Evolutionary conservation across 2,329 filamentous ascomycete genomes (phyloP), one percentile per base, ranked within the genome.

Genomic region (Zymoseptoria passerinii): DNA sequence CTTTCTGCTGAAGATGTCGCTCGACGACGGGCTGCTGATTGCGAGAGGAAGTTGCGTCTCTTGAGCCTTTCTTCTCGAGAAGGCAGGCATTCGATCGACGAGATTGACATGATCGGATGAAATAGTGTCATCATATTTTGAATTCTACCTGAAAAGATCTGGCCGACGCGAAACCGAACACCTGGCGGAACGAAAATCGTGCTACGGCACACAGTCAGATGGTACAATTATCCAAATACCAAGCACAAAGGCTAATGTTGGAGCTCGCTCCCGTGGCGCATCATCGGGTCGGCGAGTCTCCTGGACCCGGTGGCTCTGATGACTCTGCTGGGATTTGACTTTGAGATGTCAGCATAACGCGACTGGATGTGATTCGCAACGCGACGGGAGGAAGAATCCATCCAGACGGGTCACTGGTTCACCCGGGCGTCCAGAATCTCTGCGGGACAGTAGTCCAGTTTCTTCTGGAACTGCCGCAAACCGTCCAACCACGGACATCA

Each of bases 1-100:
- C 63, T 66, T 28, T 66, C 66, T 5, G 70, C 67, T 8, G 62
- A 65, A n/a, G 66, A 68, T 27, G 56, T 65, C 48, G 69, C 66
- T 27, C 44, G 53, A 2, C 23, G 50, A 8, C 61, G 63, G 52
- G 65, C 66, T 27, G 62, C 57, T 2, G 65, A 68, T 28, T 68
- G 66, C 60, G 66, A 68, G 59, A 62, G 65, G 50, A 67, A 66
- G 56, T n/a, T 65, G 50, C 62, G 63, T 50, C 54, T 61, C 8
- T 51, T 68, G n/a, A 62, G 65, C 55, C 68, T 68, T 52, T 56
- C 56, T n/a, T 58, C 61, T 13, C 51, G 57, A 19, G 58, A 59
- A 53, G 54, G 50, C 50, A 49, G 58, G 53, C 53, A 48, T 16
- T 65, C 63, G 7, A 50, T 65, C 27, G 63, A 57, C 3, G 50